These are phyloP conservation scores for Lithospermum erythrorhizon DNA, from an alignment of 257 asterid species.

Conservation along the genomic window DNA sequence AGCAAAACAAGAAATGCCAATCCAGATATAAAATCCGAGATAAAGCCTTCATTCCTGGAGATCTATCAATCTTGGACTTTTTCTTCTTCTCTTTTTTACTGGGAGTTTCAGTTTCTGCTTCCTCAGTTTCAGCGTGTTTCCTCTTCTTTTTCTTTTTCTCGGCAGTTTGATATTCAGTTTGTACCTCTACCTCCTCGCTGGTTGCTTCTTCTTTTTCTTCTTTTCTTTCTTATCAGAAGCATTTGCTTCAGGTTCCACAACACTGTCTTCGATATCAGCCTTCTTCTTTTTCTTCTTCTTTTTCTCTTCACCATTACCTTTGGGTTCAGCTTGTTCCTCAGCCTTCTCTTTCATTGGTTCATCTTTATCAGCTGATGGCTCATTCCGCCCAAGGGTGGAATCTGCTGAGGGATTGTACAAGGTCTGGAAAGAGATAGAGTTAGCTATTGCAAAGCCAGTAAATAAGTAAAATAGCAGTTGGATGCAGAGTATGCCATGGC, in stretches of 20 bases:
- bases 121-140: conserved; percentile 36
- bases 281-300: conserved; percentile 32
- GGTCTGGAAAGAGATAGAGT: conserved; percentile 25
- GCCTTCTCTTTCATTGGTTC: conserved; percentile 11
- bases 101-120: conserved; percentile 22
- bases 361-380: conserved; percentile 24
- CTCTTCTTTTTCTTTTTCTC: conserved; percentile 60
- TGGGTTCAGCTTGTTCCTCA: conserved; percentile 14
- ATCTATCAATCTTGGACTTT: conserved; percentile 13
- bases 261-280: conserved; percentile 20
- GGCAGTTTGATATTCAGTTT: conserved; percentile 18
- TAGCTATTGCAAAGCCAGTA: not conserved
- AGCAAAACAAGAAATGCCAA: too few relatives aligned
- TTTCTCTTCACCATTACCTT: conserved; percentile 23
- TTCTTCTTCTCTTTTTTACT: conserved; percentile 35
- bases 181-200: conserved; percentile 19
- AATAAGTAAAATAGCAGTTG: not conserved
- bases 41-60: too few relatives aligned
- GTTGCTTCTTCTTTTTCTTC: conserved; percentile 39
- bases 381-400: conserved; percentile 38
- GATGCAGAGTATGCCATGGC: conserved; percentile 39
- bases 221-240: conserved; percentile 33
- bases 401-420: conserved; percentile 78
- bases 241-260: conserved; percentile 29
- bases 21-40: too few relatives aligned